Conservation (phyloP, 2,329 filamentous ascomycete genomes). For the Alternaria postmessia region DNA sequence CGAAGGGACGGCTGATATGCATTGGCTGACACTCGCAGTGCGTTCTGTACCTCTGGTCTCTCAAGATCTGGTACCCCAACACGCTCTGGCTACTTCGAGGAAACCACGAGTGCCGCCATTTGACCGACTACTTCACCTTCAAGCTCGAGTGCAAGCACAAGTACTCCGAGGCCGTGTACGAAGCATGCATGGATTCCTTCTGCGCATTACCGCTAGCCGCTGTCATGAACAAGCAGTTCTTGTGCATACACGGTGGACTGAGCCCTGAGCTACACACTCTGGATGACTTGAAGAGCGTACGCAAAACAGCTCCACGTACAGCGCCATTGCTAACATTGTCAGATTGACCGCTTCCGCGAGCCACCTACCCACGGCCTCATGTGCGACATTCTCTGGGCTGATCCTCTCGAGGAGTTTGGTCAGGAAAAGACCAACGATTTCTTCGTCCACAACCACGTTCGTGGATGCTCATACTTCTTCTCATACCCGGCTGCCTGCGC, state of each 20-base stretch:
- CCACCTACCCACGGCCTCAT: constrained; percentile 97
- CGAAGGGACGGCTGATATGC: not conserved
- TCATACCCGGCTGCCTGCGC: constrained; percentile 96
- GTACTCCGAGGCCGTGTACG: constrained; percentile 94
- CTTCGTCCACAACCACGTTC: constrained; percentile 97
- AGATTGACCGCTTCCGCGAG: constrained; percentile 98
- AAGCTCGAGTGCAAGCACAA: constrained; percentile 99
- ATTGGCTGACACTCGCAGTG: constrained; percentile 64
- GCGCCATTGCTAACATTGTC: constrained; percentile 28
- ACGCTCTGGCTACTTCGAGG: constrained; percentile 95
- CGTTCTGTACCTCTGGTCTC: constrained; percentile 94
- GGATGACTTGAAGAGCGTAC: constrained; percentile 87
- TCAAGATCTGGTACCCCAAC: constrained; percentile 99
- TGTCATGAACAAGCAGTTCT: constrained; percentile 99
- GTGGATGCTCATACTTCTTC: constrained; percentile 99
- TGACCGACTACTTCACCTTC: constrained; percentile 99
- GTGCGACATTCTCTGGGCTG: constrained; percentile 99
- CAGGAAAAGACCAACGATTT: constrained; percentile 98
- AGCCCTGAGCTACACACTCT: constrained; percentile 96
- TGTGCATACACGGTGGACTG: constrained; percentile 96
- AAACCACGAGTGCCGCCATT: constrained; percentile 97
- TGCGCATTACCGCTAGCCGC: constrained; percentile 91
- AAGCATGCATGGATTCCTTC: constrained; percentile 98
- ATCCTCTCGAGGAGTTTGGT: constrained; percentile 96
- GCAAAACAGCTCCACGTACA: constrained; percentile 38